Evolutionary conservation across 495 filamentous ascomycete species (phyloP), one percentile per base, ranked within the genome.

Genomic region (Penicillium verhagenii): DNA sequence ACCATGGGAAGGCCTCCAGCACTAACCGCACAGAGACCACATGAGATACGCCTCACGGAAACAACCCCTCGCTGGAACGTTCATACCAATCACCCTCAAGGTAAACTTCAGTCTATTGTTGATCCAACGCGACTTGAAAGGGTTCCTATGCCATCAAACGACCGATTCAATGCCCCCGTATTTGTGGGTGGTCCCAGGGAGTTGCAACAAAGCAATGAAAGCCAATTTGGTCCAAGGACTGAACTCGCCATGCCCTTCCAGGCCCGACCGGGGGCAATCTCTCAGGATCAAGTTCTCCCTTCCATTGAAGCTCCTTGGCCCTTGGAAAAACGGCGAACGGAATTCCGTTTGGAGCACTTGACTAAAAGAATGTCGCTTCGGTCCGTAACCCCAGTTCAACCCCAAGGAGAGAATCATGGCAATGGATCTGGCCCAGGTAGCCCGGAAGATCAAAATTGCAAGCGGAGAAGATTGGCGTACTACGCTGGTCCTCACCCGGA

Each of bases 271-370:
- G 61, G 35, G 26, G 24, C 44, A 40, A 60, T 61, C 29, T 58
- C 60, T 38, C 69, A 72, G 60, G 70, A 74, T 26, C 60, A 52
- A 38, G 61, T 63, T 31, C 56, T 78, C 8, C 75, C 75, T 16
- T 78, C 75, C 35, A 73, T 78, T 53, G 75, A 78, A 54, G 56
- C 44, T 46, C 55, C 68, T 35, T 52, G 65, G 33, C 56, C 68
- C 16, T 24, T 42, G 33, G 68, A 73, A 26, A 64, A 42, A 53
- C 66, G 64, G 50, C 60, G 56, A 11, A 42, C 55, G 39, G 69
- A 71, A 45, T 59, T 52, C 39, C 61, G 63, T 25, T 61, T 74
- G 50, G 68, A 71, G 11, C 54, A 61, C 24, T 58, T 73, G 54
- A 54, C 68, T 16, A 62, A 66, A 46, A 65, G 60, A 58, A 76